A percentile compares a stretch with the other conserved stretches of the same genome.
Evolutionary conservation across 2,329 filamentous ascomycete genomes (phyloP).

Genomic region (Elsinoe necatrix): DNA sequence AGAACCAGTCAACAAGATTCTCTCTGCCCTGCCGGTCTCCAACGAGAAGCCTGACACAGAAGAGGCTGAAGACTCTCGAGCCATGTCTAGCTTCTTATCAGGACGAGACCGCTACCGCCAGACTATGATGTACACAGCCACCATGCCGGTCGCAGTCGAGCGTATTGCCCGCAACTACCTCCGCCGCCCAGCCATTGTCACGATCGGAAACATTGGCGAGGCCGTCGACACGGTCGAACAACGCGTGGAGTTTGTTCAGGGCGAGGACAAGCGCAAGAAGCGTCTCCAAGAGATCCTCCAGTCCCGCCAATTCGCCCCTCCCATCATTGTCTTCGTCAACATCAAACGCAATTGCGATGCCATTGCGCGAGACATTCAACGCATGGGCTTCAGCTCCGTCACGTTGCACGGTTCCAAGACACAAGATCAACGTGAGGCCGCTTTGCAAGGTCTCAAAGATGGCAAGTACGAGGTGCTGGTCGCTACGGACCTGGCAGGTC

Average conservation of each 20-base stretch:
- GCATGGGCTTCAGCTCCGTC: conserved; percentile 82
- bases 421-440: conserved; percentile 93
- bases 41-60: conserved; percentile 96
- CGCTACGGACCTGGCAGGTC: conserved; percentile 87
- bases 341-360: conserved; percentile 99
- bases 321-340: conserved; percentile 99
- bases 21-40: conserved; percentile 80
- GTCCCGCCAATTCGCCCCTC: conserved; percentile 70
- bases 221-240: conserved; percentile 97
- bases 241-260: conserved; percentile 80
- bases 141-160: conserved; percentile 88
- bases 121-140: conserved; percentile 99
- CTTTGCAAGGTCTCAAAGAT: conserved; percentile 72
- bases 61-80: conserved; percentile 72
- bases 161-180: conserved; percentile 96
- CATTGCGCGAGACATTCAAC: conserved; percentile 86
- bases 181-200: conserved; percentile 83
- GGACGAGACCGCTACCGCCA: conserved; percentile 77
- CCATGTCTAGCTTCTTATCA: conserved; percentile 75
- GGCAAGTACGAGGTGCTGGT: conserved; percentile 81
- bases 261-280: conserved; percentile 95
- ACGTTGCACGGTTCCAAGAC: conserved; percentile 94
- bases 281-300: conserved; percentile 82
- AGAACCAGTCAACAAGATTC: conserved; percentile 93
- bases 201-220: conserved; percentile 88